Evolutionary conservation across 2,329 filamentous ascomycete genomes (phyloP).

Genomic region (Clonostachys solani): DNA sequence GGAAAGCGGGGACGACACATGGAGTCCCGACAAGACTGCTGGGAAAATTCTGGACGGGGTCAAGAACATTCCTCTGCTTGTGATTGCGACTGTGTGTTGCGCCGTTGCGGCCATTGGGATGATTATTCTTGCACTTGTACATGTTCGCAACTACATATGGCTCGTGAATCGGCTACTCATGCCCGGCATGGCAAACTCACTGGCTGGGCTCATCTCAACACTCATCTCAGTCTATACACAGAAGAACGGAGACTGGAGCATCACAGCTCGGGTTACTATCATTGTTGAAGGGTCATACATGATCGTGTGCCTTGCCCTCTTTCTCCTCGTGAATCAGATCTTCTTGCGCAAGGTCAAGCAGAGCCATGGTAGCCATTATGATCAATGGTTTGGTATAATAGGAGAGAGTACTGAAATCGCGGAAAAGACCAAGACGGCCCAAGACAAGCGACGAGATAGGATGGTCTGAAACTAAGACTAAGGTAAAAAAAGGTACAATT

Average conservation of each 20-base stretch:
- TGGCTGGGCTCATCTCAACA: constrained; percentile 44
- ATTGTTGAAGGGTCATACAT: constrained; percentile 25
- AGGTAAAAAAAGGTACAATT: not conserved
- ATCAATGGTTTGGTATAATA: constrained; percentile 1
- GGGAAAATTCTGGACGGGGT: constrained; percentile 14
- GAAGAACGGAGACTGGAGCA: constrained; percentile 35
- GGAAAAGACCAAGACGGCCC: not conserved
- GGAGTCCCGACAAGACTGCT: constrained; percentile 9
- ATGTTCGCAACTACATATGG: constrained; percentile 48
- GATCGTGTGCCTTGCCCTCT: constrained; percentile 15
- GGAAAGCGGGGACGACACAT: constrained; percentile 5
- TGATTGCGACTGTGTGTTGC: constrained; percentile 36
- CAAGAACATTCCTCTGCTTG: constrained; percentile 32
- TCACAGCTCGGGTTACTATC: constrained; percentile 29
- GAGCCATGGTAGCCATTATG: constrained; percentile 16
- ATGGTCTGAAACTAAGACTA: no score
- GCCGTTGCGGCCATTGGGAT: constrained; percentile 26
- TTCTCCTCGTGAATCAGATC: constrained; percentile 21
- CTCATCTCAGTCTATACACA: constrained; percentile 44
- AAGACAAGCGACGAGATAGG: no score
- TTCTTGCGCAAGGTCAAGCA: constrained; percentile 21
- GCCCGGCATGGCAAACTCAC: constrained; percentile 36
- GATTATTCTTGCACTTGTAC: constrained; percentile 34
- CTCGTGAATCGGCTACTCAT: constrained; percentile 46
- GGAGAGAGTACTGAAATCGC: not conserved